Conservation (phyloP, 306 rosid species). For the Fragaria iinumae region DNA sequence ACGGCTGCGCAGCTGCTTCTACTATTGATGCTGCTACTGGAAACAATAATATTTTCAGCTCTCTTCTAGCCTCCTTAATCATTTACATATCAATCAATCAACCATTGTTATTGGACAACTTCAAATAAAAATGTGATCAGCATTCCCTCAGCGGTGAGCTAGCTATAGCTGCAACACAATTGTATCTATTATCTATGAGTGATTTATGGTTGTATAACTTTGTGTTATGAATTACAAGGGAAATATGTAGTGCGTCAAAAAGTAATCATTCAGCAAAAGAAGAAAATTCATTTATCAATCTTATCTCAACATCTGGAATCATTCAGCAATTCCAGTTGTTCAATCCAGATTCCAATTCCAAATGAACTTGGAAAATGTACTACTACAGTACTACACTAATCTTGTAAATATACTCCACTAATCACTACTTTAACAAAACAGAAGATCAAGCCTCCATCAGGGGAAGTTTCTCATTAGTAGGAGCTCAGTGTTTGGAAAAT, state of each 20-base stretch:
- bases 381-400: neutral
- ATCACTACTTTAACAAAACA: neutral
- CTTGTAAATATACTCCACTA: neutral
- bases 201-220: neutral
- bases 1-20: neutral
- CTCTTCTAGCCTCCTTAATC: neutral
- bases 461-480: neutral
- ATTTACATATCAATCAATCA: neutral
- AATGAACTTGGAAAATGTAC: neutral
- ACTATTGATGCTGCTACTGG: neutral
- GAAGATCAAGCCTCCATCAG: neutral
- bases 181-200: neutral
- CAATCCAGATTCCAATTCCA: neutral
- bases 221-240: neutral
- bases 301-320: neutral
- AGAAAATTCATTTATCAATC: neutral
- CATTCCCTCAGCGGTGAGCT: neutral
- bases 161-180: neutral
- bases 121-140: neutral
- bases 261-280: neutral
- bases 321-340: neutral
- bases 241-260: too few relatives aligned
- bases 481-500: neutral
- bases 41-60: constrained; percentile 2
- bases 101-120: neutral